Percentiles rank a stretch among this genome's conserved stretches.
Conservation (phyloP, 2,329 filamentous ascomycete genomes). For the Calcarisporium arbuscula region DNA sequence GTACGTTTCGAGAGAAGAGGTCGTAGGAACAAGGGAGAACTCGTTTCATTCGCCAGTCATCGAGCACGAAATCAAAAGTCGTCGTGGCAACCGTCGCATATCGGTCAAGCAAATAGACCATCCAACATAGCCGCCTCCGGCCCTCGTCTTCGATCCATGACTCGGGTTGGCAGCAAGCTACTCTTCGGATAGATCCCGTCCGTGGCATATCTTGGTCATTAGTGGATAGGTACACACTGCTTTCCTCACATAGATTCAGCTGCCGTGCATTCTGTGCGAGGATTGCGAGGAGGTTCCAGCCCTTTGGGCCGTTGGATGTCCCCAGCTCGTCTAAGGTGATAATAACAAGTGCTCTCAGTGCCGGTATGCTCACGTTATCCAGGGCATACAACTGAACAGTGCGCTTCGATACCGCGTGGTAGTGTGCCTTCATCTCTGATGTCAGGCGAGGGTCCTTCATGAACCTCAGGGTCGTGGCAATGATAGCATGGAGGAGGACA, state of each 20-base stretch:
- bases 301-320: constrained; percentile 34
- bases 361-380: constrained; percentile 33
- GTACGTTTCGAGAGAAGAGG: constrained; percentile 35
- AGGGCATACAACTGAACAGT: constrained; percentile 35
- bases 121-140: constrained; percentile 35
- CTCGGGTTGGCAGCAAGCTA: constrained; percentile 27
- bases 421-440: constrained; percentile 29
- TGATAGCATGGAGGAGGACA: constrained; percentile 36
- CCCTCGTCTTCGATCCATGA: constrained; percentile 41
- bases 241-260: constrained; percentile 33
- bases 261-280: constrained; percentile 32
- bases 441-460: constrained; percentile 32
- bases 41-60: constrained; percentile 31
- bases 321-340: constrained; percentile 35
- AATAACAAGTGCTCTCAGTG: constrained; percentile 33
- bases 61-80: constrained; percentile 34
- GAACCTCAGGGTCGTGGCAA: constrained; percentile 36
- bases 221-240: constrained; percentile 27
- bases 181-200: constrained; percentile 27
- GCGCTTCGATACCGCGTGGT: constrained; percentile 31
- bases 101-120: constrained; percentile 38
- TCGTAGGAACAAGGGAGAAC: constrained; percentile 38
- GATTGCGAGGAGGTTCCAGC: constrained; percentile 34
- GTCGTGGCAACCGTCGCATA: constrained; percentile 37
- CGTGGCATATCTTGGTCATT: constrained; percentile 24